Evolutionary conservation across 2,329 filamentous ascomycete species (phyloP).

Genomic region (Ophiostoma ips): DNA sequence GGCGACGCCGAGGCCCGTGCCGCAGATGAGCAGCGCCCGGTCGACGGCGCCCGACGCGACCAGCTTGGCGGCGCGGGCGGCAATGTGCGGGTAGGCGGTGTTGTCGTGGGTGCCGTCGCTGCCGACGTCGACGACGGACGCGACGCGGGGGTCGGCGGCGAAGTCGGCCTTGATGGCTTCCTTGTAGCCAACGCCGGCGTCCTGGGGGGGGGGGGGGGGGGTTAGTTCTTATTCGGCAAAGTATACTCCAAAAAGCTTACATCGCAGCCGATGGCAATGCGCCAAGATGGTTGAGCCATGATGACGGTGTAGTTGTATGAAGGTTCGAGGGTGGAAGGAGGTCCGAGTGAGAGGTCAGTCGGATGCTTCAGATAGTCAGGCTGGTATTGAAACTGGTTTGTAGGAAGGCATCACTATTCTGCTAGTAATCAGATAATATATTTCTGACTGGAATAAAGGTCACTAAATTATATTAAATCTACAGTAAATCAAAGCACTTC

Average conservation of each 20-base stretch:
- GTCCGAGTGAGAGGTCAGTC: not conserved
- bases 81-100: slow-evolving; percentile 69
- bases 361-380: too few species aligned
- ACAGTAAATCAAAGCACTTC: too few species aligned
- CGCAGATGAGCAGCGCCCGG: slow-evolving; percentile 69
- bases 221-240: not conserved
- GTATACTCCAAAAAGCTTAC: slow-evolving; percentile 22
- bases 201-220: too few species aligned
- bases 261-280: slow-evolving; percentile 40
- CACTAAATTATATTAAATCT: too few species aligned
- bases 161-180: slow-evolving; percentile 62
- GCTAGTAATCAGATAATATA: too few species aligned
- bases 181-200: slow-evolving; percentile 64
- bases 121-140: slow-evolving; percentile 60
- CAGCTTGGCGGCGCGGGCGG: slow-evolving; percentile 12
- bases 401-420: too few species aligned
- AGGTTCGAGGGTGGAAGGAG: not conserved
- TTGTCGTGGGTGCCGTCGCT: slow-evolving; percentile 53
- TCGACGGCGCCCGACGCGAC: slow-evolving; percentile 12
- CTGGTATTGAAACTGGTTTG: too few species aligned
- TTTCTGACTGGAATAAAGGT: too few species aligned
- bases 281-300: slow-evolving; percentile 30
- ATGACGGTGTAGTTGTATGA: not conserved
- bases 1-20: slow-evolving; percentile 74
- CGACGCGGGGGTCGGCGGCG: slow-evolving; percentile 50